Evolutionary conservation across 345 rosid species (phyloP).

Genomic region (Eucalyptus pauciflora): DNA sequence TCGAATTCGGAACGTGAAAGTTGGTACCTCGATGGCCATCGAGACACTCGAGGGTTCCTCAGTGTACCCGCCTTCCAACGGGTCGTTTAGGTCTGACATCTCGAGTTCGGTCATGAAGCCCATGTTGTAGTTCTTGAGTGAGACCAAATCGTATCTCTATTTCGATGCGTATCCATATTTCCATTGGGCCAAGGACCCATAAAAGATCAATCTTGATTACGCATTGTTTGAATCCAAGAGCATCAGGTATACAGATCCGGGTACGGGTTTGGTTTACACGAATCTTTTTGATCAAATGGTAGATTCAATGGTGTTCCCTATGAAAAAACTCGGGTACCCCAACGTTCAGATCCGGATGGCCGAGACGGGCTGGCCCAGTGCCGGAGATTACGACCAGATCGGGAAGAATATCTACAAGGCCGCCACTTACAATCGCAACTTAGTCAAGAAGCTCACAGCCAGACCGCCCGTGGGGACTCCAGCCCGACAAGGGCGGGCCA

Average conservation of each 20-base stretch:
- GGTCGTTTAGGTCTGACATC: conserved; percentile 61
- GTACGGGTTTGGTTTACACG: conserved; percentile 45
- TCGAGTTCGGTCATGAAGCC: conserved; percentile 45
- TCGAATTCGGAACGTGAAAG: conserved; percentile 44
- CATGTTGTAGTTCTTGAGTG: conserved; percentile 68
- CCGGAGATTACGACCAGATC: conserved; percentile 77
- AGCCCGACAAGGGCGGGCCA: conserved; percentile 45
- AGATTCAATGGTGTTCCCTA: conserved; percentile 64
- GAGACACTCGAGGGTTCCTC: conserved; percentile 36
- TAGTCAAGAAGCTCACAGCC: conserved; percentile 41
- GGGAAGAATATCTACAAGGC: conserved; percentile 73
- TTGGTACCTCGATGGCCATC: conserved; percentile 50
- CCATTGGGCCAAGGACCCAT: conserved; percentile 48
- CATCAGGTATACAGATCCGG: conserved; percentile 51
- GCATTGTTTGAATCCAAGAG: conserved; percentile 46
- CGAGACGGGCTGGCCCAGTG: conserved; percentile 94
- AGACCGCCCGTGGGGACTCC: conserved; percentile 75
- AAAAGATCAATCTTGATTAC: conserved; percentile 43
- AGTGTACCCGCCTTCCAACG: conserved; percentile 75
- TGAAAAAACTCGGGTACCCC: conserved; percentile 62
- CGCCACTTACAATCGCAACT: conserved; percentile 72
- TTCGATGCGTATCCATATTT: conserved; percentile 77
- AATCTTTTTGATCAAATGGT: conserved; percentile 85
- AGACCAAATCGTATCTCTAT: conserved; percentile 78
- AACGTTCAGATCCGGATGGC: conserved; percentile 62